Conservation (phyloP, 192 early-diverging fungal genomes). For the Rhizophlyctis rosea region DNA sequence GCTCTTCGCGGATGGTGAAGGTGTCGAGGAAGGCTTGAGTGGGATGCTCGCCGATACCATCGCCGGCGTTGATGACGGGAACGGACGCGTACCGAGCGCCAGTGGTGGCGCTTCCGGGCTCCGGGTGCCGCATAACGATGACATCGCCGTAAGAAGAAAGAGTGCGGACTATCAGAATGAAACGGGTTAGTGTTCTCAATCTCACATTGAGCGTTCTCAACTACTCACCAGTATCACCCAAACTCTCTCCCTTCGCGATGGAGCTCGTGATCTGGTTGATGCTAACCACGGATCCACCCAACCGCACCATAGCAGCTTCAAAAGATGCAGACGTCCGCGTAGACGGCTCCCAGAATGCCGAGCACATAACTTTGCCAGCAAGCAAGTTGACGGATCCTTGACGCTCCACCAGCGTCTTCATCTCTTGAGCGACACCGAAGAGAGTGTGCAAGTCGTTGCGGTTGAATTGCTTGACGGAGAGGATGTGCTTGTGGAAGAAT, state of each 20-base stretch:
- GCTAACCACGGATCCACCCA: constrained; percentile 87
- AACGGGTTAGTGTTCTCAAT: not conserved
- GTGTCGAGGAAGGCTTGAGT: constrained; percentile 96
- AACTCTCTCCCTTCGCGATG: constrained; percentile 91
- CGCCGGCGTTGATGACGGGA: constrained; percentile 95
- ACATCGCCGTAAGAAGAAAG: constrained; percentile 89
- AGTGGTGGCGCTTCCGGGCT: constrained; percentile 74
- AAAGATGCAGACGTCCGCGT: constrained; percentile 93
- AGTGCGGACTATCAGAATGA: constrained; percentile 67
- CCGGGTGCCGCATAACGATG: constrained; percentile 90
- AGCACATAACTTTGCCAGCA: constrained; percentile 85
- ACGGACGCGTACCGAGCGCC: constrained; percentile 87
- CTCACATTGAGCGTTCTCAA: constrained; percentile 1
- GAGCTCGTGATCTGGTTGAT: constrained; percentile 83
- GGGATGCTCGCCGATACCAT: constrained; percentile 97
- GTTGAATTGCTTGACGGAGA: constrained; percentile 86
- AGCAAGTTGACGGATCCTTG: constrained; percentile 82
- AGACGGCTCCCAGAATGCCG: constrained; percentile 96
- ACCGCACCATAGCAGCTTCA: constrained; percentile 88
- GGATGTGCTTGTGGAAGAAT: constrained; percentile 92
- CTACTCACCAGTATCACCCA: constrained; percentile 76
- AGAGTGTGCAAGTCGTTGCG: constrained; percentile 90
- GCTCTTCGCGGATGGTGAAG: constrained; percentile 87
- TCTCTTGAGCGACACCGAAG: constrained; percentile 95
- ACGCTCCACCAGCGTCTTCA: constrained; percentile 91